These are phyloP conservation scores for Chlamydomonas reinhardtii DNA, from an alignment of 163 green algal species.

Conservation along the genomic window DNA sequence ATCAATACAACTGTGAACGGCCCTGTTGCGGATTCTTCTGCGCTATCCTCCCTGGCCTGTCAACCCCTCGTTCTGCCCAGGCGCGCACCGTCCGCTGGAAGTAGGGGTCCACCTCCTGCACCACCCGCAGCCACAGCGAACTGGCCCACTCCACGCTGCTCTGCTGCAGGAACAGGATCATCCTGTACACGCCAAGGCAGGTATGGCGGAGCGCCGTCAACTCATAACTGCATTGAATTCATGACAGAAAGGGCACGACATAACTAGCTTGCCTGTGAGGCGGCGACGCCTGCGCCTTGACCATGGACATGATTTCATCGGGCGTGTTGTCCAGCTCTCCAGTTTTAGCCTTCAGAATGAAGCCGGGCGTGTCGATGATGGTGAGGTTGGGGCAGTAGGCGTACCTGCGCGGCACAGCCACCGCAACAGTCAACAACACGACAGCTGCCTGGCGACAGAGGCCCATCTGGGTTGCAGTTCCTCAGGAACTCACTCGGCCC, in stretches of 20 bases:
- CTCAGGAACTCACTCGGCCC: conserved; percentile 57
- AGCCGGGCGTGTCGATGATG: conserved; percentile 96
- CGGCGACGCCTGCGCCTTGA: conserved; percentile 88
- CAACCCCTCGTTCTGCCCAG: no score
- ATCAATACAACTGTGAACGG: no score
- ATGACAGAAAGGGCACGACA: no score
- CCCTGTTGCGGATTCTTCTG: no score
- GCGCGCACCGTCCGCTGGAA: conserved; percentile 80
- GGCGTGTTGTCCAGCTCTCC: conserved; percentile 91
- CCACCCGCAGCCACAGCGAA: conserved; percentile 92
- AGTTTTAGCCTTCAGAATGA: conserved; percentile 93
- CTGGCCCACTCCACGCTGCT: conserved; percentile 94
- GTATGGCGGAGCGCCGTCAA: no score
- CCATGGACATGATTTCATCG: conserved; percentile 94
- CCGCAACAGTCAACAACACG: background rate
- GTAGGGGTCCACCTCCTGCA: conserved; percentile 85
- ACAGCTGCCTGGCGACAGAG: background rate
- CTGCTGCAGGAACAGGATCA: conserved; percentile 98
- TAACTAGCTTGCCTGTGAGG: conserved; percentile 80
- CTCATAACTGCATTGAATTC: no score
- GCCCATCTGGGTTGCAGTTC: background rate
- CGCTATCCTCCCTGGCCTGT: no score
- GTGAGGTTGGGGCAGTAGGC: conserved; percentile 95
- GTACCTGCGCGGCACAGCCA: conserved; percentile 70
- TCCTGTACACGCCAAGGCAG: conserved; percentile 53